Base-by-base conservation (phyloP, 495 filamentous ascomycete species). In the Penicillium diatomitis region DNA sequence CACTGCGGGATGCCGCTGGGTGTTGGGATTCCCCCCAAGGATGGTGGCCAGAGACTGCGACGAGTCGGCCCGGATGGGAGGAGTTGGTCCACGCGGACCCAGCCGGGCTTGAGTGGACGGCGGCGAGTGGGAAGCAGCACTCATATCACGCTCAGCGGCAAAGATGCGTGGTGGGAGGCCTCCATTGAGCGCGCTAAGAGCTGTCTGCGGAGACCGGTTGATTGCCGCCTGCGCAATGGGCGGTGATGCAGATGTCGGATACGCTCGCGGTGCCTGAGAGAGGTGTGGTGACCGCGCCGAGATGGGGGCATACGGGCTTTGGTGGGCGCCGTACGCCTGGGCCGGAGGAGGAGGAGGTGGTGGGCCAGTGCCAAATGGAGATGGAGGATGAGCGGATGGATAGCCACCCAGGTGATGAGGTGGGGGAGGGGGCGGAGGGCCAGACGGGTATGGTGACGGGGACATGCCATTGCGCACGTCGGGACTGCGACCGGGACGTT, bases 221-320 rank as follows among this genome's bases (percentile, higher is more conserved):
- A 70, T 60, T 7, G 69, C 72, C 4, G 67, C 68, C 29, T 71
- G 61, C 28, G 71, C 55, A 32, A 73, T 61, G 0, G 74, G 73
- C 11, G 67, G 70, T n/a, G 71, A 73, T 12, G 67, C 67, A 2
- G 74, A 77, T 31, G 76, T 61, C n/a, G 70, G 65, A 43, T 66
- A 72, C 29, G 67, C 50, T 10, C 70, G 69, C 12, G 67, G 60
- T 5, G 67, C 44, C 27, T 70, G 67, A n/a, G 61, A 61, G 20
- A 59, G 55, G 51, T 63, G 69, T n/a, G 72, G 66, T 9, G 73
- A 72, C 3, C 68, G 62, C 7, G 64, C 63, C 55, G 62, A 55
- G 8, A 64, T 62, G 8, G 59, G 64, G 29, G 63, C 70, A 53
- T 71, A 70, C 0, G 72, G 72, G 47, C 69, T 73, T 20, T 69